phyloP scores from a whole-genome alignment of 345 rosid genomes.

The Arabidopsis suecica region DNA sequence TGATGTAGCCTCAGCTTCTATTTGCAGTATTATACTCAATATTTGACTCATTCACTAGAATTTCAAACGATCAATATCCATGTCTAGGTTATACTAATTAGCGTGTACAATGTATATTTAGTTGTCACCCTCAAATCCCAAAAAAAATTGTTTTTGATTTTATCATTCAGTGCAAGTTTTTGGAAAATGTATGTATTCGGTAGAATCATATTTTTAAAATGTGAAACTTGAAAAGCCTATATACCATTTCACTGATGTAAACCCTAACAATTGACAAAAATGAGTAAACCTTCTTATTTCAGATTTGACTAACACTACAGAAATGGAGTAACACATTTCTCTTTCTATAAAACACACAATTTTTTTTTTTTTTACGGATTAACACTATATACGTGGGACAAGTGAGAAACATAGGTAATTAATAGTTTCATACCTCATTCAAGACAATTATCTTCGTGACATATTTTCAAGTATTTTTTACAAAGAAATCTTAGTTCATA shows the following conservation, averaged over 20 bases:
- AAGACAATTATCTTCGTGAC: too few species aligned
- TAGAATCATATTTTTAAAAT: not conserved
- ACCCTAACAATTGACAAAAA: not conserved
- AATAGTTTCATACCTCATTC: too few species aligned
- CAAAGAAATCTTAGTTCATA: too few species aligned
- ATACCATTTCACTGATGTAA: not conserved
- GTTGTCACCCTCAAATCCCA: not conserved
- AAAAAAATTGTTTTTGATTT: not conserved
- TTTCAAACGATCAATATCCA: not conserved
- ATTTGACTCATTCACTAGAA: slow-evolving; percentile 4
- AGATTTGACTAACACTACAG: not conserved
- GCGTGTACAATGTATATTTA: not conserved
- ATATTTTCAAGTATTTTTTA: too few species aligned
- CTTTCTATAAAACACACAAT: not conserved
- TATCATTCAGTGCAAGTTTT: not conserved
- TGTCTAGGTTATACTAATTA: not conserved
- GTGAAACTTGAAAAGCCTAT: not conserved
- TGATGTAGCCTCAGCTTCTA: not conserved
- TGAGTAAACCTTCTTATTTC: not conserved
- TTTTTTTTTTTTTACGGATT: not conserved
- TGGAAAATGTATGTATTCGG: too few species aligned
- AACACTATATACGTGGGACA: not conserved
- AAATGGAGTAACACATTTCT: not conserved
- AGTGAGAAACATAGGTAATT: not conserved
- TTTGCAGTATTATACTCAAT: slow-evolving; percentile 8